Base-by-base conservation (phyloP, 495 filamentous ascomycete genomes). In the Xylaria castorea region DNA sequence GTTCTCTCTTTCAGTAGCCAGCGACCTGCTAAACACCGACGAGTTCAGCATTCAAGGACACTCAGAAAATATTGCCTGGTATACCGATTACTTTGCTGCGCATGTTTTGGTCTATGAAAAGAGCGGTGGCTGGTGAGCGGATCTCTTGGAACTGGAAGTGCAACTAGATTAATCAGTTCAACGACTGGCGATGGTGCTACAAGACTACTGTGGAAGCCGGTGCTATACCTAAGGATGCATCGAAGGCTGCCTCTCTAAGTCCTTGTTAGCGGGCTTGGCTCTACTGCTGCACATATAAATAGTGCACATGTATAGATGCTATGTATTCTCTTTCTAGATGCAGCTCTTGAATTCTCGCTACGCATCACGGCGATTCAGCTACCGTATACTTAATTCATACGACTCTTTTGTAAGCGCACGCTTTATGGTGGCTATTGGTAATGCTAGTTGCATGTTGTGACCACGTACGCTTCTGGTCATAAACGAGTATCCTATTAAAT, bases 101-200 rank as follows among this genome's bases (percentile, higher is more conserved):
- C 88, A 90, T 76, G 83, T 88, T 5, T 78, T 77, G 25, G 79
- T 81, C 5, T 90, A 88, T 70, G 89, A 91, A 81, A 83, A 84
- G 76, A 81, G 83, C 68, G 76, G 78, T 12, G 89, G 89, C 0
- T 91, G 89, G n/a, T n/a, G n/a, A n/a, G n/a, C n/a, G n/a, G 88
- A 70, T 88, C 5, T 91, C 87, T 73, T 91, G 89, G 89, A 67
- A 42, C 27, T 67, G 65, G 65, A 67, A 55, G n/a, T 67, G 65
- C 48, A 83, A 79, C 25, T 90, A 88, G 89, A 91, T 88, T 80
- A 72, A 71, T 55, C 36, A 76, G 36, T 65, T 71, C 18, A 66
- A 66, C 44, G 70, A 75, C 42, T 75, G 70, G 64, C 55, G 73
- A 16, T 75, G 73, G 73, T 63, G 63, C 22, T 75, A 75, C 75